A percentile compares a stretch with the other conserved stretches of the same genome.
Conservation (phyloP, 2,329 filamentous ascomycete genomes). For the Lasiodiplodia gonubiensis region DNA sequence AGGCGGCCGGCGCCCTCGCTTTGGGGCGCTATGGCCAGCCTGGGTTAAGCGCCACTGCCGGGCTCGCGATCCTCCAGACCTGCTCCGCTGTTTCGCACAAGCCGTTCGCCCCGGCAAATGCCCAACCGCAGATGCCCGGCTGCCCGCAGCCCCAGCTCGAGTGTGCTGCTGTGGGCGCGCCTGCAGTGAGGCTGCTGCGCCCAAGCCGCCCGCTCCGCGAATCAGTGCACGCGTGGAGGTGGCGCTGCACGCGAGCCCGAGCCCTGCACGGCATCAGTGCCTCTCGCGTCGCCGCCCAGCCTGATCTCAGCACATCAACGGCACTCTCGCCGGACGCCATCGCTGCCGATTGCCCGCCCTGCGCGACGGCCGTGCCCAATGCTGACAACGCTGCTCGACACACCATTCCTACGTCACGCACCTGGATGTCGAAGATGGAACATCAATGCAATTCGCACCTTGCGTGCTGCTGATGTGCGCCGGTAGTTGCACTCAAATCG, state of each 20-base stretch:
- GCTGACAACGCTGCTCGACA: background rate
- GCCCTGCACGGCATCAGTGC: background rate
- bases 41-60: background rate
- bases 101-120: background rate
- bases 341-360: constrained; percentile 4
- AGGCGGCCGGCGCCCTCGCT: constrained; percentile 5
- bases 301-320: constrained; percentile 13
- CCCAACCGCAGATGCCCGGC: background rate
- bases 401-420: constrained; percentile 2
- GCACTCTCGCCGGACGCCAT: background rate
- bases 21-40: constrained; percentile 9
- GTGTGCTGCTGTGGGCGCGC: background rate
- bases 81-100: no score
- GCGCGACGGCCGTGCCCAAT: constrained; percentile 3
- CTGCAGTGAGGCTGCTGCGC: background rate
- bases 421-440: background rate
- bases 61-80: constrained; percentile 15
- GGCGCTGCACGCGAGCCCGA: constrained; percentile 8
- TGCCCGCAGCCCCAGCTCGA: background rate
- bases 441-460: constrained; percentile 7
- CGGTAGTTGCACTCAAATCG: constrained; percentile 9
- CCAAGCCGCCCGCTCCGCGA: background rate
- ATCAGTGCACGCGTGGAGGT: constrained; percentile 10
- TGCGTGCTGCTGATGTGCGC: constrained; percentile 15
- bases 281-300: background rate